Conservation (phyloP, 345 rosid genomes). For the Alliaria petiolata region DNA sequence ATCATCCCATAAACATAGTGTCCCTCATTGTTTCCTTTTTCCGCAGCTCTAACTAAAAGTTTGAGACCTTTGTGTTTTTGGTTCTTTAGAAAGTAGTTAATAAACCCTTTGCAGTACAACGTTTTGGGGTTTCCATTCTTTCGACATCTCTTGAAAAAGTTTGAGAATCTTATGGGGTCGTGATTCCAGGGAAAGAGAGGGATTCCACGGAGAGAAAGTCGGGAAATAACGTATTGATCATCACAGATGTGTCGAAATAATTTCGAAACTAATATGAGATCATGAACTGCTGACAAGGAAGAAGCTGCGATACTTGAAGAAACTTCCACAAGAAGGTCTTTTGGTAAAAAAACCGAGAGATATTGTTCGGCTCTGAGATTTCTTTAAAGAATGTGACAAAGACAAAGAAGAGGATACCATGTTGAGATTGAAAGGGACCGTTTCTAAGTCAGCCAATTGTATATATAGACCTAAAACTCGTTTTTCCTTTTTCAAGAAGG, state of each 20-base stretch:
- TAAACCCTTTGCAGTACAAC: conserved; percentile 1
- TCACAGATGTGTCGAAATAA: not conserved
- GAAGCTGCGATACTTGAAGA: not conserved
- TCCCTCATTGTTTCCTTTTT: conserved; percentile 3
- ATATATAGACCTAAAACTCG: too few relatives aligned
- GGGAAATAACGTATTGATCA: not conserved
- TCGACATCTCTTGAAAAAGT: not conserved
- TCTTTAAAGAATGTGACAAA: too few relatives aligned
- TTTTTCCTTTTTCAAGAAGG: too few relatives aligned
- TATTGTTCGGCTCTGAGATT: not conserved
- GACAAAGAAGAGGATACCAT: too few relatives aligned
- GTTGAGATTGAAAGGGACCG: too few relatives aligned
- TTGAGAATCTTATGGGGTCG: not conserved
- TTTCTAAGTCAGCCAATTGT: too few relatives aligned
- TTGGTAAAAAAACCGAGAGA: not conserved
- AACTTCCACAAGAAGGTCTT: conserved; percentile 17
- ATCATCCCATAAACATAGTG: conserved; percentile 22
- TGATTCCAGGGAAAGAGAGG: not conserved
- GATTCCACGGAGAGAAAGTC: not conserved
- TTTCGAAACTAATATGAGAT: conserved; percentile 6
- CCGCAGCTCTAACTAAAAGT: not conserved
- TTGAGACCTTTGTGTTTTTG: not conserved
- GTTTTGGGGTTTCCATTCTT: conserved; percentile 24
- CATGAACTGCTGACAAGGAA: not conserved
- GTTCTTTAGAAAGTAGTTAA: not conserved